These are phyloP conservation scores for Kuraishia cidri DNA, from an alignment of 805 yeast genomes.

Conservation along the genomic window DNA sequence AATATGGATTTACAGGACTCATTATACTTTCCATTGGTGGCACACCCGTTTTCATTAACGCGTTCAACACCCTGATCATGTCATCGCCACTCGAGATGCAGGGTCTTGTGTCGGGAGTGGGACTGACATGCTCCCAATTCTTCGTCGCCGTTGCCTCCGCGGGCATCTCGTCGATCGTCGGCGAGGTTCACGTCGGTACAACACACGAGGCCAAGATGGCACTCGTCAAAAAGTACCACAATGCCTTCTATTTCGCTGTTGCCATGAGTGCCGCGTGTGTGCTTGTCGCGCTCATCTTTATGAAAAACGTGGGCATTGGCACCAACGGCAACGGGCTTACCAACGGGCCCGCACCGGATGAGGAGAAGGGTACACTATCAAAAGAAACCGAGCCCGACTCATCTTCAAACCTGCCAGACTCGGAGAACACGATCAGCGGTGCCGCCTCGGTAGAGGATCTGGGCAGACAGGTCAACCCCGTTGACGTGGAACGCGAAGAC, in stretches of 20 bases:
- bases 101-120: constrained; percentile 27
- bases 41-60: constrained; percentile 13
- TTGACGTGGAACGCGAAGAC: too few relatives aligned
- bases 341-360: too few relatives aligned
- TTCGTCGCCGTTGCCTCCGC: constrained; percentile 21
- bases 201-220: neutral
- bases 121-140: constrained; percentile 24
- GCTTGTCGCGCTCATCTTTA: neutral
- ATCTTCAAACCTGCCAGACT: too few relatives aligned
- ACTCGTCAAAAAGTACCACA: neutral
- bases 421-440: too few relatives aligned
- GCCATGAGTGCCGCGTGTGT: too few relatives aligned
- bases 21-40: neutral
- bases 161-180: constrained; percentile 15
- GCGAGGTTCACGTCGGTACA: constrained; percentile 8
- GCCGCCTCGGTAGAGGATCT: too few relatives aligned
- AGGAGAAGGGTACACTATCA: too few relatives aligned
- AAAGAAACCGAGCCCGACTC: too few relatives aligned
- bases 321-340: neutral
- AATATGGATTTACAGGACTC: constrained; percentile 1
- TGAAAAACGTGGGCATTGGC: constrained; percentile 1
- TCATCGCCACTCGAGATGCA: constrained; percentile 27
- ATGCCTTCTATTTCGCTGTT: neutral
- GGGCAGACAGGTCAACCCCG: too few relatives aligned
- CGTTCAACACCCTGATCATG: constrained; percentile 16